A percentile compares a stretch with the other conserved stretches of the same genome.
Evolutionary conservation across 495 filamentous ascomycete species (phyloP).

Genomic region (Letharia lupina): DNA sequence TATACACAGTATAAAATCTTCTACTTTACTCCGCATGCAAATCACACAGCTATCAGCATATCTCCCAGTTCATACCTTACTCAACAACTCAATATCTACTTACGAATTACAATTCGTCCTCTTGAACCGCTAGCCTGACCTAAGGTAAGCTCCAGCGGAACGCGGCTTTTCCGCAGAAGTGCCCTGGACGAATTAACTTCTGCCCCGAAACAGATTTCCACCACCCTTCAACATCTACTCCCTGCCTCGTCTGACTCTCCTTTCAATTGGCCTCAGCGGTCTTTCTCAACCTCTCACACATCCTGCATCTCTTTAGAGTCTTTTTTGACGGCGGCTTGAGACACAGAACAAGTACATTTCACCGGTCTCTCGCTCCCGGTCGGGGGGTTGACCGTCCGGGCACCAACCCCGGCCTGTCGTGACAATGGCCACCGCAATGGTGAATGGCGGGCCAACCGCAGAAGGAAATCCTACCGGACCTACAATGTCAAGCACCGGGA

Average conservation of each 20-base stretch:
- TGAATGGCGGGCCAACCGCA: slow-evolving; percentile 42
- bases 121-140: neutral
- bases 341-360: neutral
- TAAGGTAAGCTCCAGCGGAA: slow-evolving; percentile 2
- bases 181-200: slow-evolving; percentile 12
- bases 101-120: neutral
- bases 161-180: slow-evolving; percentile 3
- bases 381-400: slow-evolving; percentile 16
- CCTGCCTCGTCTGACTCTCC: slow-evolving; percentile 1
- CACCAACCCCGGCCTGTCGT: neutral
- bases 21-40: too few relatives aligned
- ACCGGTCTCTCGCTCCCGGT: slow-evolving; percentile 13
- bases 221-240: slow-evolving; percentile 16
- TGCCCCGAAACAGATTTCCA: slow-evolving; percentile 12
- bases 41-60: neutral
- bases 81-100: too few relatives aligned
- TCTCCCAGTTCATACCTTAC: too few relatives aligned
- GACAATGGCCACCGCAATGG: slow-evolving; percentile 32
- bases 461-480: slow-evolving; percentile 28
- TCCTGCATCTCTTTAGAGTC: neutral
- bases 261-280: slow-evolving; percentile 13
- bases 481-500: slow-evolving; percentile 31
- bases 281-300: neutral
- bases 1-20: too few relatives aligned
- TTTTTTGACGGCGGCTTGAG: neutral